These are phyloP conservation scores for Penicillium freii DNA, from an alignment of 2,329 filamentous ascomycete genomes.

Conservation along the genomic window DNA sequence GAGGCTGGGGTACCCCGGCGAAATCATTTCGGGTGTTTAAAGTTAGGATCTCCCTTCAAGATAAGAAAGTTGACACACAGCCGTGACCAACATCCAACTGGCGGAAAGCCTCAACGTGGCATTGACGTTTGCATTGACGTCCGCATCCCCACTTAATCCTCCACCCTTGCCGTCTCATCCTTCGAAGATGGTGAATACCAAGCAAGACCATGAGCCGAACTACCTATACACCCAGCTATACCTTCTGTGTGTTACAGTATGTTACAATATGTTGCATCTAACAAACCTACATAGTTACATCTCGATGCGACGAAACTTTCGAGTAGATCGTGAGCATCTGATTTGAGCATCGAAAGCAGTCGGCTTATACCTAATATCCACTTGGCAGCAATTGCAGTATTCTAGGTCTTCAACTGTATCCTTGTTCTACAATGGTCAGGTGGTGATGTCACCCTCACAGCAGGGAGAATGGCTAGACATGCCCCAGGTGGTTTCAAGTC, in stretches of 20 bases:
- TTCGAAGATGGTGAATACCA: background rate
- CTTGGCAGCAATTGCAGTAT: background rate
- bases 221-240: background rate
- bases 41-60: slow-evolving; percentile 4
- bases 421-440: background rate
- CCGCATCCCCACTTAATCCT: background rate
- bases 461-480: background rate
- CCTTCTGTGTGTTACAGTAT: background rate
- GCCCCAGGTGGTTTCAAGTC: background rate
- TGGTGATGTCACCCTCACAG: slow-evolving; percentile 3
- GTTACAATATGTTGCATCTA: background rate
- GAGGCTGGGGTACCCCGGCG: background rate
- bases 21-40: background rate
- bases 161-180: background rate
- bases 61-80: slow-evolving; percentile 6
- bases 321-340: background rate
- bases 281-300: background rate
- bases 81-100: background rate
- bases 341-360: background rate
- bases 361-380: background rate
- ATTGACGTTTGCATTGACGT: background rate
- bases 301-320: background rate
- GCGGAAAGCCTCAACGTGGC: background rate
- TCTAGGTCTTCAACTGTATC: background rate
- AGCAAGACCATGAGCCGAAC: background rate